These are phyloP conservation scores for Carallia brachiata DNA, from an alignment of 345 rosid species.

Conservation along the genomic window DNA sequence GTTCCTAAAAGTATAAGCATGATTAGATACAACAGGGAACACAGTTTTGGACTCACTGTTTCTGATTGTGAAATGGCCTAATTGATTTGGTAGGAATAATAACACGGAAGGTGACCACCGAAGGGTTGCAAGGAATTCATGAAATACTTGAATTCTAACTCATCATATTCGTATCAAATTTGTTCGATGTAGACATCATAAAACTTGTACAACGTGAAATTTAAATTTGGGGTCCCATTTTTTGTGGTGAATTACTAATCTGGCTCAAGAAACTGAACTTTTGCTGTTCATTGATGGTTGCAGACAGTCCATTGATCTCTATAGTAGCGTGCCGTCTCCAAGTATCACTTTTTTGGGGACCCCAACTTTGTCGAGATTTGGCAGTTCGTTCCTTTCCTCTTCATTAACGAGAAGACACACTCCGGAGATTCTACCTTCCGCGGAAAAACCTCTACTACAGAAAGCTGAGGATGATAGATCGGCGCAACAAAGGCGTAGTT, in stretches of 20 bases:
- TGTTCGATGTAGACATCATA: too few species aligned
- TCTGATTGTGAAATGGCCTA: too few species aligned
- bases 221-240: too few species aligned
- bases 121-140: too few species aligned
- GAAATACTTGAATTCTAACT: too few species aligned
- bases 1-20: too few species aligned
- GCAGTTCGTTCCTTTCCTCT: constrained; percentile 69
- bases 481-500: constrained; percentile 42
- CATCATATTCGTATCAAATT: too few species aligned
- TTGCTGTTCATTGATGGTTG: constrained; percentile 22
- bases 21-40: too few species aligned
- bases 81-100: too few species aligned
- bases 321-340: constrained; percentile 82
- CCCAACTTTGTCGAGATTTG: constrained; percentile 51
- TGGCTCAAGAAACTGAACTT: background rate
- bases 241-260: background rate
- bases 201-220: too few species aligned
- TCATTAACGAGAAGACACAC: constrained; percentile 61
- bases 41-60: too few species aligned
- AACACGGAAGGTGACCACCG: too few species aligned
- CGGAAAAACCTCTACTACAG: constrained; percentile 50
- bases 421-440: constrained; percentile 48
- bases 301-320: constrained; percentile 88
- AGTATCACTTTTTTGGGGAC: constrained; percentile 59
- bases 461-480: constrained; percentile 35